Evolutionary conservation across 164 flowering plant genomes (phyloP).

Genomic region (Euptelea pleiosperma): DNA sequence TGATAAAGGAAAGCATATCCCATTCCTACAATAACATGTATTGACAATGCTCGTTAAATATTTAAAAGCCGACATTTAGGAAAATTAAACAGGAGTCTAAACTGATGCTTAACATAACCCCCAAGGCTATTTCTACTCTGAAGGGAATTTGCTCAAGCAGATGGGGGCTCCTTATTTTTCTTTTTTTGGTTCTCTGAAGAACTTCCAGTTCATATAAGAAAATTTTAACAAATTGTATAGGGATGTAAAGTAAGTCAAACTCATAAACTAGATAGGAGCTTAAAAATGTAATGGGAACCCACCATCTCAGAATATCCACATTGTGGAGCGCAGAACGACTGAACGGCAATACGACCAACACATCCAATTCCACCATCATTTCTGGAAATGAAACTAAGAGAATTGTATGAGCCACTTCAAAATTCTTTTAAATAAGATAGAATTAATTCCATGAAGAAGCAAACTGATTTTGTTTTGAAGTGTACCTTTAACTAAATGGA

Average conservation of each 20-base stretch:
- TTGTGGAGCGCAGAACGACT: conserved; percentile 87
- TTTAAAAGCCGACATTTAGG: not conserved
- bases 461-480: too few species aligned
- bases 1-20: conserved; percentile 84
- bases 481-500: too few species aligned
- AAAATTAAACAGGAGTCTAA: not conserved
- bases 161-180: too few species aligned
- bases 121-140: not conserved
- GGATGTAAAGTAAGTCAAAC: conserved; percentile 1
- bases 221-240: too few species aligned
- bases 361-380: conserved; percentile 33
- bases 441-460: too few species aligned
- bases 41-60: not conserved
- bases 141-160: not conserved
- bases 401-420: too few species aligned
- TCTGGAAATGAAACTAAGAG: conserved; percentile 34
- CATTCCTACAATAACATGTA: conserved; percentile 61
- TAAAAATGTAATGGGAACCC: conserved; percentile 15
- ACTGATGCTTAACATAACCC: too few species aligned
- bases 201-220: too few species aligned
- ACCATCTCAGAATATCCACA: conserved; percentile 71
- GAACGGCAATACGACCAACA: conserved; percentile 82
- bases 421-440: too few species aligned
- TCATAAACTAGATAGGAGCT: not conserved
- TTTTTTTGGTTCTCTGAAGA: too few species aligned